Base-by-base conservation (phyloP, 352 stramenopile species). In the Lagenidium giganteum region DNA sequence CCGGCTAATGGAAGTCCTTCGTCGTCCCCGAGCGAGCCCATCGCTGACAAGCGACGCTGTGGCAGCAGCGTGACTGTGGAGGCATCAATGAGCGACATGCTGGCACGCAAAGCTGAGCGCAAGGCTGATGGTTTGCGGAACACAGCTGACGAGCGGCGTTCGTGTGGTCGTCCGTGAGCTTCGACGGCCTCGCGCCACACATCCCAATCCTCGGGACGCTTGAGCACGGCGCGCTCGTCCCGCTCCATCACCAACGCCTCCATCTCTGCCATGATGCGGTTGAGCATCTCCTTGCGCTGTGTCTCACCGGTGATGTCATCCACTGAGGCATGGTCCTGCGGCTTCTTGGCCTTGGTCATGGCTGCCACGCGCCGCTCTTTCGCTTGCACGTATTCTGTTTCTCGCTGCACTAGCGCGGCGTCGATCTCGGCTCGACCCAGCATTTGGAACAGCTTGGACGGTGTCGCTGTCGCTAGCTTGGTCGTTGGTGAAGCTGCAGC, bases 221-320 rank as follows among this genome's bases (percentile, higher is more conserved):
- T 42, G 4, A 23, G 35, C 18, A 8, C 16, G 29, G 47, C 16
- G 1, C 29, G 40, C 6, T 21, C 14, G 8, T 37, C 26, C 5
- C 37, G 42, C 21, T 18, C 29, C 20, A 75, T 38, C 4, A 61
- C 54, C 21, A 83, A 59, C 27, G 63, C 65, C 14, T 83, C 57
- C 70, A 87, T 87, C 20, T 83, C 74, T n/a, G 59, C 63, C 56
- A 87, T 65, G 47, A 83, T 72, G 1, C 71, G 61, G 42, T 74
- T 61, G 4, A 87, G 53, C 61, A 83, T 67, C 1, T 58, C 69
- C 55, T 84, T 61, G 3, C 74, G 68, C 28, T 87, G 74, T 1
- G 68, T 83, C 36, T 84, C 70, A 0, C 74, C 74, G 31, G 70
- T 63, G 27, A 87, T 61, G 33, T 83, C 64, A 29, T 77, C 65